Percentiles rank a stretch among this genome's conserved stretches.
phyloP scores from a whole-genome alignment of 176 grass and related monocot species.

The Cocos nucifera region DNA sequence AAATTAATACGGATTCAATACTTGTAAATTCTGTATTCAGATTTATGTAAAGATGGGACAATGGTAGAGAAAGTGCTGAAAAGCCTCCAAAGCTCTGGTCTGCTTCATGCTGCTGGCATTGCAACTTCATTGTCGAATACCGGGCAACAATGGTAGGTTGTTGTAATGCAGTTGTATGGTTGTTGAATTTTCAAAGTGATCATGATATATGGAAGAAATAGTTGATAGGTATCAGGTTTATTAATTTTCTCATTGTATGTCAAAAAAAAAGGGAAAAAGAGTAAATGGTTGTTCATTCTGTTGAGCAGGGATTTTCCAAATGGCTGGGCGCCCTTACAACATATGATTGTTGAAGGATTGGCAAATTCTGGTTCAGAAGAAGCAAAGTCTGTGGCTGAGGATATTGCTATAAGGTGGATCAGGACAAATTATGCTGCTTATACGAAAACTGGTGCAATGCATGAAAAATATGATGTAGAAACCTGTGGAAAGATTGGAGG shows the following conservation, averaged over 20 bases:
- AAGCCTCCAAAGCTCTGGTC: conserved; percentile 68
- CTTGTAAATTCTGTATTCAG: no score
- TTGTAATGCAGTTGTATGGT: no score
- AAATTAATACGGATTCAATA: no score
- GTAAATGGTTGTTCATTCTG: neutral
- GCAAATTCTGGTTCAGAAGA: conserved; percentile 38
- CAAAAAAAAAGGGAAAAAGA: no score
- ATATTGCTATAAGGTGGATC: conserved; percentile 77
- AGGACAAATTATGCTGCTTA: conserved; percentile 77
- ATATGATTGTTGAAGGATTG: conserved; percentile 75
- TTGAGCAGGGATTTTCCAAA: conserved; percentile 81
- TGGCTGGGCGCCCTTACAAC: conserved; percentile 86
- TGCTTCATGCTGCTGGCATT: conserved; percentile 61
- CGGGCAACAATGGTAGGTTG: conserved; percentile 73
- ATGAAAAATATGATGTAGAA: conserved; percentile 80
- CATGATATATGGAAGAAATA: no score
- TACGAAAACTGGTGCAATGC: conserved; percentile 54
- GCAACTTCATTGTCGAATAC: conserved; percentile 71
- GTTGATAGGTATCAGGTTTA: neutral
- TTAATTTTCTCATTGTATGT: neutral
- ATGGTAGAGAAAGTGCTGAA: conserved; percentile 36
- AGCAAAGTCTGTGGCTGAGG: conserved; percentile 49
- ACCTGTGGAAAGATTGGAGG: conserved; percentile 63
- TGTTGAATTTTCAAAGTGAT: no score
- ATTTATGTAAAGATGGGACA: conserved; percentile 18